Evolutionary conservation across 345 rosid genomes (phyloP).

Genomic region (Moringa oleifera): DNA sequence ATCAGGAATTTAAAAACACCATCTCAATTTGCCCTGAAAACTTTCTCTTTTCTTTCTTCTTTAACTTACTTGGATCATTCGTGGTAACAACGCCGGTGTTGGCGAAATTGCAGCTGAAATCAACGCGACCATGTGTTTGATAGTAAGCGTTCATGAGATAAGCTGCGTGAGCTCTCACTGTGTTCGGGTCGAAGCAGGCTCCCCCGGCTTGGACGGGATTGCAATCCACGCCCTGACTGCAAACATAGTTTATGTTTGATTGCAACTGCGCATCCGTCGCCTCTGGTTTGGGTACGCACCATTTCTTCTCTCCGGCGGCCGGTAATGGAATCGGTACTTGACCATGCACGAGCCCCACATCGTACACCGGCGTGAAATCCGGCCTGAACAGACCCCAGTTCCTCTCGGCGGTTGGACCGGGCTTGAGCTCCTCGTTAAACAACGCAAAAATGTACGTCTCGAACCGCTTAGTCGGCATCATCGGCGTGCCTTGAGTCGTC

Average conservation of each 20-base stretch:
- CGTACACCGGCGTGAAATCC: slow-evolving; percentile 64
- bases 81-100: slow-evolving; percentile 36
- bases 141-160: slow-evolving; percentile 71
- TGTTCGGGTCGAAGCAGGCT: slow-evolving; percentile 50
- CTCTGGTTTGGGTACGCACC: slow-evolving; percentile 50
- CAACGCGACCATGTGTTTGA: slow-evolving; percentile 35
- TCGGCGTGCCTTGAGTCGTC: slow-evolving; percentile 64
- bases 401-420: slow-evolving; percentile 57
- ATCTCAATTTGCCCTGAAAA: no score
- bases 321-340: slow-evolving; percentile 26
- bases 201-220: slow-evolving; percentile 71
- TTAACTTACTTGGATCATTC: slow-evolving; percentile 51
- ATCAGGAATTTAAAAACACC: no score
- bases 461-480: slow-evolving; percentile 64
- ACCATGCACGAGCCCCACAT: slow-evolving; percentile 43
- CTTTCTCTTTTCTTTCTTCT: no score
- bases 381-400: slow-evolving; percentile 79
- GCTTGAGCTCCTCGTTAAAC: slow-evolving; percentile 75
- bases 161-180: slow-evolving; percentile 46
- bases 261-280: slow-evolving; percentile 44
- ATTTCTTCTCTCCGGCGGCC: slow-evolving; percentile 45
- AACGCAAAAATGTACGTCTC: slow-evolving; percentile 72
- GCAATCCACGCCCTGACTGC: slow-evolving; percentile 67
- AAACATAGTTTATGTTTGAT: slow-evolving; percentile 54
- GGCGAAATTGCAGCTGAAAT: slow-evolving; percentile 43